These are phyloP conservation scores for Leucogyrophana mollusca DNA, from an alignment of 768 basidiomycete genomes.

Conservation along the genomic window DNA sequence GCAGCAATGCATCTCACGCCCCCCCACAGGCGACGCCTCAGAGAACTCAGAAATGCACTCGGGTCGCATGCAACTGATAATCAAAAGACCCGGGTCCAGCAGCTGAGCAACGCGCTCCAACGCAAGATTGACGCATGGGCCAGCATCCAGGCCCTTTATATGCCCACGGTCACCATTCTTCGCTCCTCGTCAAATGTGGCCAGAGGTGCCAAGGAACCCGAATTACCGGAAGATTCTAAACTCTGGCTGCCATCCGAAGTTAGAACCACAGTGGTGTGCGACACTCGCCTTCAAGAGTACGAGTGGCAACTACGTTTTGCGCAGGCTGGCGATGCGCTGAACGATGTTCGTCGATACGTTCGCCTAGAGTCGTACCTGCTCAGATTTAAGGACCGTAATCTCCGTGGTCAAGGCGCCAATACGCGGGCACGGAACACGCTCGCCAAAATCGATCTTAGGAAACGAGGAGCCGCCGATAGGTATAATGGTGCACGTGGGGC, in stretches of 20 bases:
- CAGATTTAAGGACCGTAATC: too few relatives aligned
- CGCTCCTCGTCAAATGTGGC: neutral
- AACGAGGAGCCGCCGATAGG: too few relatives aligned
- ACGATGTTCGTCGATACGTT: too few relatives aligned
- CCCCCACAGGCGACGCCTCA: too few relatives aligned
- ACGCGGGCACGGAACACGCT: too few relatives aligned
- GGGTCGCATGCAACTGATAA: neutral
- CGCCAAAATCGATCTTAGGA: too few relatives aligned
- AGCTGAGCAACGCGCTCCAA: neutral
- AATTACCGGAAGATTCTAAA: neutral
- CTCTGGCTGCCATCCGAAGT: neutral
- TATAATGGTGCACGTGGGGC: too few relatives aligned
- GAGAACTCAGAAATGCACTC: too few relatives aligned
- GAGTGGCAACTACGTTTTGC: conserved; percentile 15
- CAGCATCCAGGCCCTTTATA: neutral
- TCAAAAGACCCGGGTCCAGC: neutral
- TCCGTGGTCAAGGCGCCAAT: too few relatives aligned
- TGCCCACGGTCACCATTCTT: neutral
- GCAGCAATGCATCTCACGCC: too few relatives aligned
- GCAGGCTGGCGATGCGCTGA: too few relatives aligned
- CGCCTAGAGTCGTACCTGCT: too few relatives aligned
- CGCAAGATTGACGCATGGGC: neutral
- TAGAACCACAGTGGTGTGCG: neutral
- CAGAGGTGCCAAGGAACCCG: neutral
- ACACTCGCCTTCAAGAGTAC: conserved; percentile 5